These are phyloP conservation scores for Pichia occidentalis DNA, from an alignment of 805 yeast genomes.

Conservation along the genomic window DNA sequence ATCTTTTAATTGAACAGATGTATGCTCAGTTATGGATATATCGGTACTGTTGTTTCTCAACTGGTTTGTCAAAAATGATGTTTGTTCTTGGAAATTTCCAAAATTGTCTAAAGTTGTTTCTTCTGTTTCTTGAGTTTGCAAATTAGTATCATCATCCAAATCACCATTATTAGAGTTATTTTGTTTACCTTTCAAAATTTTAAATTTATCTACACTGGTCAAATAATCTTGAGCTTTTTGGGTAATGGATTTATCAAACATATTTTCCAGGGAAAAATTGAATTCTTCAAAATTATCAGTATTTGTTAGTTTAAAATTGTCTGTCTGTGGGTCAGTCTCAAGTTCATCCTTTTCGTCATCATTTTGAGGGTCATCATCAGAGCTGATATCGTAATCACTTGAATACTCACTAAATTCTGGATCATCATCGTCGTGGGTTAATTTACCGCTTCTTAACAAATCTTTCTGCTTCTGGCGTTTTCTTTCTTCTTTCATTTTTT, in stretches of 20 bases:
- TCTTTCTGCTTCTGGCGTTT: conserved; percentile 11
- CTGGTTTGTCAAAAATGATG: conserved; percentile 8
- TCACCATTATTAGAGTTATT: too few relatives aligned
- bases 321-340: conserved; percentile 2
- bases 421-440: conserved; percentile 22
- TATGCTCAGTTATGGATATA: background rate
- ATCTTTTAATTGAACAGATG: conserved; percentile 14
- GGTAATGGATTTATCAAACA: conserved; percentile 22
- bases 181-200: conserved; percentile 17
- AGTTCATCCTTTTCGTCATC: conserved; percentile 20
- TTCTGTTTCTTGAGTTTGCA: conserved; percentile 1
- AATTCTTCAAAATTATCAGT: conserved; percentile 16
- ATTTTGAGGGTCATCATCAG: conserved; percentile 17
- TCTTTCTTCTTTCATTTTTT: conserved; percentile 15
- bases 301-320: conserved; percentile 14
- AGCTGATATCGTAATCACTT: conserved; percentile 23
- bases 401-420: conserved; percentile 28
- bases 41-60: background rate
- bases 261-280: conserved; percentile 22
- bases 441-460: conserved; percentile 14
- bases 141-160: background rate
- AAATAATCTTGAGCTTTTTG: conserved; percentile 8
- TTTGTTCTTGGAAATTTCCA: background rate
- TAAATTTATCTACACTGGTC: conserved; percentile 15
- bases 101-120: conserved; percentile 1